These are phyloP conservation scores for Botryotinia narcissicola DNA, from an alignment of 2,329 filamentous ascomycete genomes.

Conservation along the genomic window DNA sequence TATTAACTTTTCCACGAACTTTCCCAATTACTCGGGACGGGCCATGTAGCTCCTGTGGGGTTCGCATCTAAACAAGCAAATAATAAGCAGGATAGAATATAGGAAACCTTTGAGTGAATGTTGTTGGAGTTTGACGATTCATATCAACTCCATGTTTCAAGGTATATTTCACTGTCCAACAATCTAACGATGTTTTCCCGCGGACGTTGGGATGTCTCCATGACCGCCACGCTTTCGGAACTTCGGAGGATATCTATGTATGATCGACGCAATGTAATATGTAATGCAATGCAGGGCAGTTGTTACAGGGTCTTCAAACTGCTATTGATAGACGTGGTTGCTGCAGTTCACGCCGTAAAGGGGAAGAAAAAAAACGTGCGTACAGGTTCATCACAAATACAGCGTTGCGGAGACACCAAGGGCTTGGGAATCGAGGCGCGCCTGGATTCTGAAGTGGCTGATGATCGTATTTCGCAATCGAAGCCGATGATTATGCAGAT, in stretches of 20 bases:
- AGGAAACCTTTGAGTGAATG: neutral
- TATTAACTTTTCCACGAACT: neutral
- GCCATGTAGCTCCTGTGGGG: neutral
- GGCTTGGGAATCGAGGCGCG: neutral
- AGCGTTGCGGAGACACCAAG: neutral
- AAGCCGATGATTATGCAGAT: neutral
- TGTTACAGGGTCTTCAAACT: neutral
- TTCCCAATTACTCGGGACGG: neutral
- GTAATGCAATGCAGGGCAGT: neutral
- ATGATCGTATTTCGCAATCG: neutral
- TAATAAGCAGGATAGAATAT: no score
- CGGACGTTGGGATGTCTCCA: neutral
- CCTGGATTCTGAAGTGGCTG: neutral
- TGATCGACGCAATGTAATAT: slow-evolving; percentile 2
- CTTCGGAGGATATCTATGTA: slow-evolving; percentile 5
- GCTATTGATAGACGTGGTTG: neutral
- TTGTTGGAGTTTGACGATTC: neutral
- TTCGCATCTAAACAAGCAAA: neutral
- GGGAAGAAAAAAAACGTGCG: slow-evolving; percentile 10
- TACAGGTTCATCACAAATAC: neutral
- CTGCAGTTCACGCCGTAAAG: neutral
- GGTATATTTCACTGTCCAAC: neutral
- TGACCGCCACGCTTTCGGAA: neutral
- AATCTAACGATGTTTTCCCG: neutral
- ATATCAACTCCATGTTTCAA: neutral